A percentile compares a stretch with the other conserved stretches of the same genome.
phyloP scores from a whole-genome alignment of 2,329 filamentous ascomycete species.

The Neoscytalidium dimidiatum region DNA sequence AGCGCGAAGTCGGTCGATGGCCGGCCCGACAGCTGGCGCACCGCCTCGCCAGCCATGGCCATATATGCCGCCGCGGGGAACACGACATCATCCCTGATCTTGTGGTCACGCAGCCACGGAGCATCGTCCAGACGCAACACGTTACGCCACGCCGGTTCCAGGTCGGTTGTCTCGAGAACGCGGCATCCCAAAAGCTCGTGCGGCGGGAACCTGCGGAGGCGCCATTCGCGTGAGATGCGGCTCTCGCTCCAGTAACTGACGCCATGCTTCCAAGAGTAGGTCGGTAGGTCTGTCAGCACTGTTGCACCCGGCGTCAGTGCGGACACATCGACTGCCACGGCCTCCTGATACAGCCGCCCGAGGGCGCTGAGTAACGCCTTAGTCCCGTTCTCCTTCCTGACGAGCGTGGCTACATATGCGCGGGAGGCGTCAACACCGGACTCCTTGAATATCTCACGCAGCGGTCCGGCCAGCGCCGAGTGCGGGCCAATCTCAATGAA shows the following conservation, averaged over 20 bases:
- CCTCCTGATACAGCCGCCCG: constrained; percentile 2
- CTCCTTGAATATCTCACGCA: constrained; percentile 28
- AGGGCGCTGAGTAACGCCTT: background rate
- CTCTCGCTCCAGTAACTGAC: constrained; percentile 22
- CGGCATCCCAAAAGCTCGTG: constrained; percentile 31
- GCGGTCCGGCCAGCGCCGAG: constrained; percentile 33
- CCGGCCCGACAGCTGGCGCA: background rate
- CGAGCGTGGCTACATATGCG: constrained; percentile 25
- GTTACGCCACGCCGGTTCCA: constrained; percentile 37
- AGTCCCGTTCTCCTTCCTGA: constrained; percentile 22
- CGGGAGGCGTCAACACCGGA: constrained; percentile 18
- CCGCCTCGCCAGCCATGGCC: constrained; percentile 35
- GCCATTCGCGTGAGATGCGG: constrained; percentile 10
- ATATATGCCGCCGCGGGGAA: background rate
- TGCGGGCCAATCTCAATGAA: constrained; percentile 42
- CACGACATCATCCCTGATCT: constrained; percentile 6
- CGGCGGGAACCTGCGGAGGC: background rate
- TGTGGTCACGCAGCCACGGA: constrained; percentile 50
- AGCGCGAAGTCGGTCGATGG: background rate
- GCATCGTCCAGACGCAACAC: constrained; percentile 32
- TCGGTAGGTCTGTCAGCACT: background rate
- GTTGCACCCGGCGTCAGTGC: background rate
- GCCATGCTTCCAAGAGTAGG: constrained; percentile 24
- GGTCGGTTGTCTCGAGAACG: constrained; percentile 26
- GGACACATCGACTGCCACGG: background rate